Evolutionary conservation across 768 basidiomycete genomes (phyloP), one percentile per base, ranked within the genome.

Genomic region (Termitomyces sp.): DNA sequence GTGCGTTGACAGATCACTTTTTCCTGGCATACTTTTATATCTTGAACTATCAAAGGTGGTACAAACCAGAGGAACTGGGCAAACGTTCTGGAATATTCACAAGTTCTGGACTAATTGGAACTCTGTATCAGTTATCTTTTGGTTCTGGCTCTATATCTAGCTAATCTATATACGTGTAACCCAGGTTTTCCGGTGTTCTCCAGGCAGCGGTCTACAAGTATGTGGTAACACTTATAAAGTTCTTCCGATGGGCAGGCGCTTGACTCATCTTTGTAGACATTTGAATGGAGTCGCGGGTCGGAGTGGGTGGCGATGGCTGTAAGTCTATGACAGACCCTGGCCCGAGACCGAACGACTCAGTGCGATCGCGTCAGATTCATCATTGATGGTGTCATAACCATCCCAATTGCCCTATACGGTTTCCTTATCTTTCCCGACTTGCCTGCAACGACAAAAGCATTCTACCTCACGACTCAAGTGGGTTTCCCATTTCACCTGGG

Each of bases 71-170:
- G n/a, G 88, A 89, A 68, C 74, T 89, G 5, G 87, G 86, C 9
- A 86, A 86, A 62, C 79, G 87, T 14, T 84, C 84, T 5, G 86
- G 84, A 16, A 82, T 89, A 57, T 90, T 90, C 67, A 85, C 84
- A 23, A 80, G 80, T 57, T 82, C 83, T 25, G 84, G 84, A 0
- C 65, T 84, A 21, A 70, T 76, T 11, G 86, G 85, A 3, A 85
- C 84, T 6, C 67, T 88, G 84, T 87, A 61, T 66, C 76, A 47
- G 37, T 27, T 47, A 39, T 50, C n/a, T 27, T 14, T 39, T 34
- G 48, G 45, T 16, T 11, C 17, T 17, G 16, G 5, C n/a, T n/a
- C n/a, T n/a, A n/a, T 51, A 21, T 14, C 49, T 42, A 45, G 35
- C 39, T 54, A 28, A 49, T 44, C 9, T 34, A 27, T 44, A 17